Evolutionary conservation across 257 asterid genomes (phyloP).

Genomic region (Ballota nigra): DNA sequence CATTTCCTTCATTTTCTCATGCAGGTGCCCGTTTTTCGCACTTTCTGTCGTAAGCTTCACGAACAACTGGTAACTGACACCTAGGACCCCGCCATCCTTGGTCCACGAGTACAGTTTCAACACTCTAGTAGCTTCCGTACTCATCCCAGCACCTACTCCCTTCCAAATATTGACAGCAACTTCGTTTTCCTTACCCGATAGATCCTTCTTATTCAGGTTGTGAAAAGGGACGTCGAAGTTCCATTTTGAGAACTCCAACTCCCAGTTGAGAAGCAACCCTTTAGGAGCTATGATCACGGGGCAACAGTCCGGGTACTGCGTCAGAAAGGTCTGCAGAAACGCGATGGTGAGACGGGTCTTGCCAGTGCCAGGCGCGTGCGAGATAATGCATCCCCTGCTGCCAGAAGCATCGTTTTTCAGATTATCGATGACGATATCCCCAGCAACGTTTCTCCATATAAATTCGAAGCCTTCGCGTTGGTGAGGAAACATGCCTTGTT

Average conservation of each 20-base stretch:
- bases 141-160: constrained; percentile 5
- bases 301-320: constrained; percentile 45
- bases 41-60: constrained; percentile 39
- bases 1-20: constrained; percentile 30
- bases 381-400: constrained; percentile 80
- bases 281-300: constrained; percentile 75
- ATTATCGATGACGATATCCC: constrained; percentile 44
- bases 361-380: constrained; percentile 95
- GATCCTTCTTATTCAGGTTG: constrained; percentile 46
- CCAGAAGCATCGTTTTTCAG: constrained; percentile 24
- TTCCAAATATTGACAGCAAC: constrained; percentile 18
- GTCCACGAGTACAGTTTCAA: constrained; percentile 60
- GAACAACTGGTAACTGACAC: constrained; percentile 54
- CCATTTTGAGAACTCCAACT: constrained; percentile 63
- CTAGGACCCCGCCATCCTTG: constrained; percentile 46
- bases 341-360: constrained; percentile 66
- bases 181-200: constrained; percentile 41
- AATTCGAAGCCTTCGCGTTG: constrained; percentile 74
- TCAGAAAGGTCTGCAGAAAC: constrained; percentile 59
- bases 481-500: constrained; percentile 54
- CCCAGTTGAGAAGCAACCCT: constrained; percentile 82
- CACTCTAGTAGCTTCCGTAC: constrained; percentile 24
- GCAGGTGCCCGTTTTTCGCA: background rate
- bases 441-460: constrained; percentile 70
- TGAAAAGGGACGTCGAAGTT: constrained; percentile 48